These are phyloP conservation scores for Fragilaria crotonensis DNA, from an alignment of 108 stramenopile species.

Conservation along the genomic window DNA sequence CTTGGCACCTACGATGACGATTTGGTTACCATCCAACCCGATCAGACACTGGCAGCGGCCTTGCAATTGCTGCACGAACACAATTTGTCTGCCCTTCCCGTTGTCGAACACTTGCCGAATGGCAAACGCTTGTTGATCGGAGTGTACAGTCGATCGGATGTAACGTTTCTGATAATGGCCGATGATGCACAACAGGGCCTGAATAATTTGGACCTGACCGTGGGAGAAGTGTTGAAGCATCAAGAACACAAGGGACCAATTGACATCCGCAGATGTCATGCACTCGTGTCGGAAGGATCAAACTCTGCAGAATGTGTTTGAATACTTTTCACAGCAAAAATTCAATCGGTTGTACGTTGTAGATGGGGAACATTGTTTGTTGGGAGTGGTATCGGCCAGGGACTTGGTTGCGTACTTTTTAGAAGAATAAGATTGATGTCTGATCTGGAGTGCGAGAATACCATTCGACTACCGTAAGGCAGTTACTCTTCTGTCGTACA, in stretches of 20 bases:
- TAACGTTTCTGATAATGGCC: constrained; percentile 86
- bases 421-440: constrained; percentile 31
- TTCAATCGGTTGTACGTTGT: constrained; percentile 84
- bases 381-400: constrained; percentile 81
- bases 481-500: too few species aligned
- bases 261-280: constrained; percentile 83
- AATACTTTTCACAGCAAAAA: constrained; percentile 83
- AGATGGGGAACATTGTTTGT: constrained; percentile 64
- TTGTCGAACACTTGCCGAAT: constrained; percentile 49
- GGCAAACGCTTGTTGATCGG: constrained; percentile 48
- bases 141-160: constrained; percentile 81
- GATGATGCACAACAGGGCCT: constrained; percentile 88
- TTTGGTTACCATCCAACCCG: constrained; percentile 64
- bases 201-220: constrained; percentile 67
- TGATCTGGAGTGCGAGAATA: too few species aligned
- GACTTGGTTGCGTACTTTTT: constrained; percentile 88
- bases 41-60: constrained; percentile 76
- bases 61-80: constrained; percentile 65
- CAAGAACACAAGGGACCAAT: constrained; percentile 64
- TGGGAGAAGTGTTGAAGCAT: constrained; percentile 64
- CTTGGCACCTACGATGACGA: constrained; percentile 89
- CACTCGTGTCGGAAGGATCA: constrained; percentile 72
- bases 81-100: constrained; percentile 68
- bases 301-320: constrained; percentile 86
- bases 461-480: too few species aligned